phyloP scores from a whole-genome alignment of 352 stramenopile genomes.

The Globisporangium recalcitrans region DNA sequence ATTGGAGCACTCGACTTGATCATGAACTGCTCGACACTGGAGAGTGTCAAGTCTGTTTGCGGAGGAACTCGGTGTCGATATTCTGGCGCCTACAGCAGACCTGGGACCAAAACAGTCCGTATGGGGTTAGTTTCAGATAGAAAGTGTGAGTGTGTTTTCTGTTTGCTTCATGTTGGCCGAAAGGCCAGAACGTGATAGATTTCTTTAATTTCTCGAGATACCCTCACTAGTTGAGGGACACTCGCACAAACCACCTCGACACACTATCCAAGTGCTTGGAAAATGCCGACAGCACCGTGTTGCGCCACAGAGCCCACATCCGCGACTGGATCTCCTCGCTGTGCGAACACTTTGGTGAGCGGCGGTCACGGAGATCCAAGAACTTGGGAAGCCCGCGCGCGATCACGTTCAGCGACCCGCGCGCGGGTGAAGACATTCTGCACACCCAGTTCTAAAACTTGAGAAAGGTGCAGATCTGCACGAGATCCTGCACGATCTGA shows the following conservation, averaged over 20 bases:
- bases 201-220: constrained; percentile 86
- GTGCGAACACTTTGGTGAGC: neutral
- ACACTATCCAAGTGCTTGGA: no score
- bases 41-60: no score
- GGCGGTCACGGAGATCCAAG: constrained; percentile 3
- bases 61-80: neutral
- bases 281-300: no score
- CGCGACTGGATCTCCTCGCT: constrained; percentile 5
- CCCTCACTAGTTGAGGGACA: constrained; percentile 34
- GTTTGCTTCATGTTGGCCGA: no score
- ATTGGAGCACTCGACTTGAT: no score
- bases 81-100: neutral
- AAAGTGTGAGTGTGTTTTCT: no score
- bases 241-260: no score
- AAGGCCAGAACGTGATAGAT: constrained; percentile 82
- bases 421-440: constrained; percentile 9
- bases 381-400: neutral
- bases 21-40: no score
- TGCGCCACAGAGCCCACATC: neutral
- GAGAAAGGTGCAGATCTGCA: neutral
- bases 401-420: constrained; percentile 3
- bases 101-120: constrained; percentile 13
- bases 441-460: constrained; percentile 8
- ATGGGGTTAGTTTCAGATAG: neutral
- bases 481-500: neutral